phyloP scores from a whole-genome alignment of 305 asterid genomes.

The Fraxinus sp. region DNA sequence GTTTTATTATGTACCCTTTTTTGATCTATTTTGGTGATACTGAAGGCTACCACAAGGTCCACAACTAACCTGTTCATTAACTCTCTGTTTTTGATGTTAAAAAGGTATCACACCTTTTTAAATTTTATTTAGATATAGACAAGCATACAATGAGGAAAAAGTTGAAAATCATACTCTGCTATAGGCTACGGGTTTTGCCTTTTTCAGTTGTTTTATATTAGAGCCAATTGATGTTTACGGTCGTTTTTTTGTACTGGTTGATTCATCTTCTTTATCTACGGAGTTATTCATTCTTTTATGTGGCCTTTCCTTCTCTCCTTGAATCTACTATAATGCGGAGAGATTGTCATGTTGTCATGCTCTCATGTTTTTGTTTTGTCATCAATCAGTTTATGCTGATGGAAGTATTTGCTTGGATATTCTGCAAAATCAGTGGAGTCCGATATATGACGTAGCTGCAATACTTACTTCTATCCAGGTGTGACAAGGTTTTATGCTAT shows the following conservation, averaged over 20 bases:
- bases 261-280: neutral
- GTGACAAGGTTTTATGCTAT: slow-evolving; percentile 5
- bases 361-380: slow-evolving; percentile 11
- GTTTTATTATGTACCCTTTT: neutral
- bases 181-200: neutral
- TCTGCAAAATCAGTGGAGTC: slow-evolving; percentile 85
- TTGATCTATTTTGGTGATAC: neutral
- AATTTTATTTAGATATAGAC: neutral
- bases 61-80: neutral
- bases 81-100: neutral
- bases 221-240: neutral
- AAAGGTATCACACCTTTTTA: neutral
- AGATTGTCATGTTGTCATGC: neutral
- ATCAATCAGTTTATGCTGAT: slow-evolving; percentile 68
- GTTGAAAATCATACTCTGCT: neutral
- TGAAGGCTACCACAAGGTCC: neutral
- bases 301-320: neutral
- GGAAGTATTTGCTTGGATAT: slow-evolving; percentile 85
- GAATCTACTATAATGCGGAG: neutral
- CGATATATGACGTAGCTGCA: slow-evolving; percentile 81
- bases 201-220: neutral
- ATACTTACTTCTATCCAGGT: slow-evolving; percentile 81
- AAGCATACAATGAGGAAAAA: neutral
- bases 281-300: neutral
- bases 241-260: neutral